These are phyloP conservation scores for Fonsecaea pugnacius DNA, from an alignment of 2,329 filamentous ascomycete species.

Conservation along the genomic window DNA sequence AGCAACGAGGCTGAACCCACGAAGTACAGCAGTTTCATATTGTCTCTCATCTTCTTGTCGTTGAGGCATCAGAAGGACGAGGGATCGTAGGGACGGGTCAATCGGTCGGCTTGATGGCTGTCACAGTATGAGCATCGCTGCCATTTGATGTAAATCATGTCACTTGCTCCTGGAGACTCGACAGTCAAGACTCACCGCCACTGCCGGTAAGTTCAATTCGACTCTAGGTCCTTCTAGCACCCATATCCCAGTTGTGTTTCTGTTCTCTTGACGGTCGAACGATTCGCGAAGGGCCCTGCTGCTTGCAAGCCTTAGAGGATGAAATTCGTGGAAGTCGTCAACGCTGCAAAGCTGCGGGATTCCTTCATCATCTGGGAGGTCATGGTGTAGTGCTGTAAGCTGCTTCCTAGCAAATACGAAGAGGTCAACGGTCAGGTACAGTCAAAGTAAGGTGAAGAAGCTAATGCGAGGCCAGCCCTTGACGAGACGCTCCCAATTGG, in stretches of 20 bases:
- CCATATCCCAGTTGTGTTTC: not conserved
- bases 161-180: not conserved
- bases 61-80: not conserved
- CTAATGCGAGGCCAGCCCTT: not conserved
- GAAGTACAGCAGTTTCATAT: not conserved
- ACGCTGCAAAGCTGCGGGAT: not conserved
- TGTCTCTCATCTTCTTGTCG: not conserved
- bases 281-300: not conserved
- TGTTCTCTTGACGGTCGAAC: not conserved
- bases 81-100: not conserved
- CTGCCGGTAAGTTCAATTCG: not conserved
- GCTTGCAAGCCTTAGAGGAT: no score
- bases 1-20: not conserved
- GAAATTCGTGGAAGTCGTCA: no score
- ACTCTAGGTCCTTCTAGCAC: not conserved
- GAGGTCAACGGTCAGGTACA: not conserved
- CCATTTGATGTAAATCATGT: not conserved
- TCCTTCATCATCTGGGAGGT: not conserved
- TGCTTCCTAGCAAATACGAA: not conserved
- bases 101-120: not conserved
- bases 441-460: slow-evolving; percentile 1
- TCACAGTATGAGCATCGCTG: not conserved
- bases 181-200: not conserved
- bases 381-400: not conserved
- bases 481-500: not conserved